These are phyloP conservation scores for Penicillium sp. DNA, from an alignment of 2,329 filamentous ascomycete genomes.

Conservation along the genomic window DNA sequence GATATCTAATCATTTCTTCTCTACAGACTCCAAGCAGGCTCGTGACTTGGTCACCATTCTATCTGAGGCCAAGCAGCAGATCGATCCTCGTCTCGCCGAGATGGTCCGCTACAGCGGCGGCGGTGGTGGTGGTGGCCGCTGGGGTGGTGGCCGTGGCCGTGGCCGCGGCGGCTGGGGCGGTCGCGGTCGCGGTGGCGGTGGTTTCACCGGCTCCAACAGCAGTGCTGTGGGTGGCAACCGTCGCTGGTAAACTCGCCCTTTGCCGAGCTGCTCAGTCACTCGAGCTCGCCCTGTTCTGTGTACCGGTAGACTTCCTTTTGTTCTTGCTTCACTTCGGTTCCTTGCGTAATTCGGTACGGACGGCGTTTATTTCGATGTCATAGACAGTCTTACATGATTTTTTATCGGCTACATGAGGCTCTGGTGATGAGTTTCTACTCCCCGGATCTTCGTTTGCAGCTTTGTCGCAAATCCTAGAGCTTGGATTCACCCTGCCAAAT, in stretches of 20 bases:
- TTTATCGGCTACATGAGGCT: constrained; percentile 16
- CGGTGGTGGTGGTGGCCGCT: constrained; percentile 67
- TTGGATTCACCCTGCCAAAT: constrained; percentile 15
- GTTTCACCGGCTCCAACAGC: constrained; percentile 62
- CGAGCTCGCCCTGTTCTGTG: constrained; percentile 33
- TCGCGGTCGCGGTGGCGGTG: constrained; percentile 52
- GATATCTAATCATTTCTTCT: constrained; percentile 20
- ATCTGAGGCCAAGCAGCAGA: constrained; percentile 95
- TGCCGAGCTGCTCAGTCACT: constrained; percentile 26
- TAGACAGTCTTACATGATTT: constrained; percentile 40
- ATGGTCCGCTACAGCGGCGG: constrained; percentile 93
- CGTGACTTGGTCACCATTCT: constrained; percentile 94
- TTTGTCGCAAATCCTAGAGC: constrained; percentile 14
- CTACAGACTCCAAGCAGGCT: constrained; percentile 83
- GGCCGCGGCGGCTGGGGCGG: constrained; percentile 66
- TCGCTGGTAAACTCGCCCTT: constrained; percentile 56
- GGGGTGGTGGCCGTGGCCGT: constrained; percentile 56
- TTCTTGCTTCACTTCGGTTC: constrained; percentile 23
- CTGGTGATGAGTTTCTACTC: constrained; percentile 9
- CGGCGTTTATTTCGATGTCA: constrained; percentile 43
- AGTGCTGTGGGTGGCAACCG: constrained; percentile 61
- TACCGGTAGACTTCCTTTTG: constrained; percentile 35
- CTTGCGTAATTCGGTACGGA: constrained; percentile 42
- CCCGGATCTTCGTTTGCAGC: constrained; percentile 9
- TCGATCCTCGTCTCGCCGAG: constrained; percentile 92